Evolutionary conservation across 2,329 filamentous ascomycete genomes (phyloP).

Genomic region (Colletotrichum sp.): DNA sequence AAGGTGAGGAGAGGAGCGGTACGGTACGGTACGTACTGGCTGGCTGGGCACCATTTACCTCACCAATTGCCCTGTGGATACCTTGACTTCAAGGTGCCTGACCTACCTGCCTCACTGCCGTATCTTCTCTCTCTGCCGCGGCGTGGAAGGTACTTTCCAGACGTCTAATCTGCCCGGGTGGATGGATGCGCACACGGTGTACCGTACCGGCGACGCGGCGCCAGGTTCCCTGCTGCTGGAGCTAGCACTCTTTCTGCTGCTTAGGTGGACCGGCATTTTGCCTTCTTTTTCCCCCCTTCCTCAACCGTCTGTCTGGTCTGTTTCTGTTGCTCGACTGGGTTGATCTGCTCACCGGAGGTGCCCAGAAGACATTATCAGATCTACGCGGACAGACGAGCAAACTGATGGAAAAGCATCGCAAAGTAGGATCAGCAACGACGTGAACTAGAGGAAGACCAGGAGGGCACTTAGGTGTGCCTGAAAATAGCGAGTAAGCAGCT

Average conservation of each 20-base stretch:
- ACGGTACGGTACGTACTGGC: neutral
- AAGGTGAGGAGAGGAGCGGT: neutral
- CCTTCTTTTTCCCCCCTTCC: neutral
- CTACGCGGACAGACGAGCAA: neutral
- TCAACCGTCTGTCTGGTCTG: neutral
- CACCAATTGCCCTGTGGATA: neutral
- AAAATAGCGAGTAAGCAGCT: neutral
- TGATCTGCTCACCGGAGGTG: neutral
- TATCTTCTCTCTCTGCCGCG: neutral
- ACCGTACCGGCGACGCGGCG: conserved; percentile 15
- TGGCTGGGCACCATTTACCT: neutral
- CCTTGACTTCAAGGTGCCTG: neutral
- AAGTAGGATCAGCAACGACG: neutral
- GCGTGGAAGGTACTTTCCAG: neutral
- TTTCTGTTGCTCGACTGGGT: neutral
- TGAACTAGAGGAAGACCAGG: neutral
- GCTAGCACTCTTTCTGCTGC: neutral
- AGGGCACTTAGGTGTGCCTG: neutral
- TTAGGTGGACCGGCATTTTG: neutral
- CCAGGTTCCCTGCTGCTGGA: neutral
- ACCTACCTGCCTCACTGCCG: neutral
- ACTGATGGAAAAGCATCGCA: neutral
- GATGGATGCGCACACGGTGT: conserved; percentile 1
- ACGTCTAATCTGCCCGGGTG: neutral
- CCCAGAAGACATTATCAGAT: neutral